A percentile compares a stretch with the other conserved stretches of the same genome.
phyloP scores from a whole-genome alignment of 257 asterid species.

The Henckelia pumila region DNA sequence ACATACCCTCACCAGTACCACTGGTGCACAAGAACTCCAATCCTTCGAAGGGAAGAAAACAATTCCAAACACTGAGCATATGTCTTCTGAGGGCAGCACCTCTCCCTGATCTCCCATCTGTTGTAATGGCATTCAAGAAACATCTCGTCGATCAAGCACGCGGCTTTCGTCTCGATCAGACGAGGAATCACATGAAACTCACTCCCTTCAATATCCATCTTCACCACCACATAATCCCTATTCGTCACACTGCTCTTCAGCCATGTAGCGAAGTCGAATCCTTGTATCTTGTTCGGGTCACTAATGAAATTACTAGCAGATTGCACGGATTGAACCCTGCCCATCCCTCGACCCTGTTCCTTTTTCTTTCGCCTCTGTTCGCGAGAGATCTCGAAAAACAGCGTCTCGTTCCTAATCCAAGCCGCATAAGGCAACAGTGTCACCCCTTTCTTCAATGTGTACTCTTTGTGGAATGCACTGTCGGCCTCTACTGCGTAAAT shows the following conservation, averaged over 20 bases:
- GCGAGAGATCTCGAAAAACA: conserved; percentile 49
- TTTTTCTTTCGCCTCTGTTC: conserved; percentile 37
- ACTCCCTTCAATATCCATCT: conserved; percentile 67
- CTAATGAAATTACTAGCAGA: conserved; percentile 39
- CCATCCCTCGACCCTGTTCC: conserved; percentile 47
- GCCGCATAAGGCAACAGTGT: conserved; percentile 54
- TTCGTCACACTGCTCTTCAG: conserved; percentile 39
- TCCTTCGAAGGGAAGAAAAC: conserved; percentile 51
- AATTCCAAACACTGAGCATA: conserved; percentile 54
- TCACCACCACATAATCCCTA: conserved; percentile 60
- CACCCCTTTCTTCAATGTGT: conserved; percentile 40
- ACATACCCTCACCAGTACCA: conserved; percentile 54
- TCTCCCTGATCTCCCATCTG: conserved; percentile 52
- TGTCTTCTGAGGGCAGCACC: conserved; percentile 44
- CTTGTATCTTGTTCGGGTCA: conserved; percentile 39
- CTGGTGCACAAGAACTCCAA: conserved; percentile 67
- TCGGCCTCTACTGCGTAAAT: conserved; percentile 61
- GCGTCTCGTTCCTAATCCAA: conserved; percentile 61
- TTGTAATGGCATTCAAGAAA: conserved; percentile 72
- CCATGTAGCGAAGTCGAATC: conserved; percentile 63
- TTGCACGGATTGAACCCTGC: too few relatives aligned
- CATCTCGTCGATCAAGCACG: conserved; percentile 68
- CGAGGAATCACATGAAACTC: conserved; percentile 57
- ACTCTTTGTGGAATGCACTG: conserved; percentile 39
- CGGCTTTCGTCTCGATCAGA: conserved; percentile 55